Conservation (phyloP, 305 asterid genomes). For the Fraxinus ornus region DNA sequence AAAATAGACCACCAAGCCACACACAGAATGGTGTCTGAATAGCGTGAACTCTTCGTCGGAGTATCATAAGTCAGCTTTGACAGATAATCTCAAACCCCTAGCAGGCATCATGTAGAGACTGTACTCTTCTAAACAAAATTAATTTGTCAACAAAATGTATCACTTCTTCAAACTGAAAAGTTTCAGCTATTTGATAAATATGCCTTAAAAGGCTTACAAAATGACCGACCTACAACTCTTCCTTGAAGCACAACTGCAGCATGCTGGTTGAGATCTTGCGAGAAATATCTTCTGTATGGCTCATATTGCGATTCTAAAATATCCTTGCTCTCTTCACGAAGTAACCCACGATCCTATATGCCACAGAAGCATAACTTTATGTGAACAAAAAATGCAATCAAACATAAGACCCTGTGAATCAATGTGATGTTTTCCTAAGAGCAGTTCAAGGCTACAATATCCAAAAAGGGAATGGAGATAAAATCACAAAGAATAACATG, state of each 20-base stretch:
- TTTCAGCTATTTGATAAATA: not conserved
- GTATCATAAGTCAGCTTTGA: not conserved
- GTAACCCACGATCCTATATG: slow-evolving; percentile 82
- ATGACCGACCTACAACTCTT: slow-evolving; percentile 74
- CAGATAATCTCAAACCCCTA: not conserved
- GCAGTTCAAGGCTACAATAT: not conserved
- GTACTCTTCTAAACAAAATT: not conserved
- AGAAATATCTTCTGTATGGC: slow-evolving; percentile 76
- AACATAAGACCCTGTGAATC: slow-evolving; percentile 7
- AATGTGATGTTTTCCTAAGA: not conserved
- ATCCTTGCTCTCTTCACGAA: slow-evolving; percentile 59
- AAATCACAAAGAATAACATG: not conserved
- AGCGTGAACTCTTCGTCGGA: not conserved
- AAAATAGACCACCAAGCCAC: not conserved
- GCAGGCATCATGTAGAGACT: not conserved
- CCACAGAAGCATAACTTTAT: slow-evolving; percentile 10
- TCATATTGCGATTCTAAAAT: slow-evolving; percentile 73
- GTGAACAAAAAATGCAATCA: slow-evolving; percentile 15
- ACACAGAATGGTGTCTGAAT: not conserved
- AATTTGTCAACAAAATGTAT: not conserved
- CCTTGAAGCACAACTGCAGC: slow-evolving; percentile 98
- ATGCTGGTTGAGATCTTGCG: slow-evolving; percentile 91
- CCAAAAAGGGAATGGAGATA: not conserved
- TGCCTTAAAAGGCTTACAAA: slow-evolving; percentile 2
- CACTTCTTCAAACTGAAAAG: slow-evolving; percentile 2